Evolutionary conservation across 192 early-diverging fungal genomes (phyloP), one percentile per base, ranked within the genome.

Genomic region (Mortierella claussenii): DNA sequence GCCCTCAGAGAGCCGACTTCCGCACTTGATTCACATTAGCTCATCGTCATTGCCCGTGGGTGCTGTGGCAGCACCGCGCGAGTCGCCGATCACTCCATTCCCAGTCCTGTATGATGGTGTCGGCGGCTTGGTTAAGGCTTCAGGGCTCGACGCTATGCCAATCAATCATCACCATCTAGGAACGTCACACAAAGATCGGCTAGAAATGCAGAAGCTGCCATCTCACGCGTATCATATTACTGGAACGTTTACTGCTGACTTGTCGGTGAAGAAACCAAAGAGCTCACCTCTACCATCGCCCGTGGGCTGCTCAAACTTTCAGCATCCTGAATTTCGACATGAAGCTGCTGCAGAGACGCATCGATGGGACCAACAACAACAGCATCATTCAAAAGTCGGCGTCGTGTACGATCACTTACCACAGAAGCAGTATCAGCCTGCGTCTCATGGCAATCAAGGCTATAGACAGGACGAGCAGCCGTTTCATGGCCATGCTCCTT

Each of bases 341-440:
- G 63, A 75, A 24, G 55, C 49, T 28, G 46, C 60, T 32, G n/a
- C 26, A 17, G 71, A 75, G n/a, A 66, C 71, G 3, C 56, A 75
- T 55, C 71, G 51, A 24, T 75, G 71, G 71, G 63, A 75, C 15
- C 60, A 75, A 20, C 55, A 51, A 3, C 71, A 75, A 23, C 71
- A 75, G 26, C 50, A 62, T 10, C 71, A 75, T 18, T 13, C 36
- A 4, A 68, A 50, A 36, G 65, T 45, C 20, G 33, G 26, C 3
- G 50, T 42, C 12, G 21, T 48, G 3, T 52, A 58, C 32, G 65
- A 68, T 23, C 47, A 68, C n/a, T n/a, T n/a, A 12, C 65, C 56
- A 10, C 33, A 49, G 1, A 55, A 43, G 7, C 65, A 65, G 30
- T 52, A 66, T 9, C 64, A 55, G 34, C 44, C 53, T 4, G 30